A percentile compares a stretch with the other conserved stretches of the same genome.
These are phyloP conservation scores for Carallia brachiata DNA, from an alignment of 345 rosid genomes.

Conservation along the genomic window DNA sequence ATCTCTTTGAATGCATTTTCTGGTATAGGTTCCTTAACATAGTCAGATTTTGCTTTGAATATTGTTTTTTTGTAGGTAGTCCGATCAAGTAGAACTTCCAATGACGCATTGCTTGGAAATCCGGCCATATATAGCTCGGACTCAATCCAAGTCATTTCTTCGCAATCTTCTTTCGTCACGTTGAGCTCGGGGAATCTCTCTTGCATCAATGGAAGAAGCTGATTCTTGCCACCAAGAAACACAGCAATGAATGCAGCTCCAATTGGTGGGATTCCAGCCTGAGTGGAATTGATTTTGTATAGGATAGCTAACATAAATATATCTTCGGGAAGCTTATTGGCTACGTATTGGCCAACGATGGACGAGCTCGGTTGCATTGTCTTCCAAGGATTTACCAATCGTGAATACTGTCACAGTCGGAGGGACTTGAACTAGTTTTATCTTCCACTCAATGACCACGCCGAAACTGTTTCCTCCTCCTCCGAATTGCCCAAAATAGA, in stretches of 20 bases:
- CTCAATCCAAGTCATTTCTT: slow-evolving; percentile 47
- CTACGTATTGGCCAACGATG: slow-evolving; percentile 14
- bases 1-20: slow-evolving; percentile 24
- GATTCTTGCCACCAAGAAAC: slow-evolving; percentile 20
- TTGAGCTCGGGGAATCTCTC: slow-evolving; percentile 36
- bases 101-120: slow-evolving; percentile 23
- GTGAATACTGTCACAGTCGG: slow-evolving; percentile 4
- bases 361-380: slow-evolving; percentile 9
- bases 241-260: slow-evolving; percentile 11
- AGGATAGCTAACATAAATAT: background rate
- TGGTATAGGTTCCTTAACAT: slow-evolving; percentile 34
- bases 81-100: slow-evolving; percentile 29
- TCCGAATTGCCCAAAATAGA: slow-evolving; percentile 20
- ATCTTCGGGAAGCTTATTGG: slow-evolving; percentile 8
- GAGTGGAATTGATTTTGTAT: background rate
- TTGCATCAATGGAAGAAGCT: slow-evolving; percentile 21
- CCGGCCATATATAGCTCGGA: slow-evolving; percentile 34
- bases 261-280: background rate
- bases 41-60: slow-evolving; percentile 45
- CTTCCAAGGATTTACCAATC: background rate
- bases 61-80: background rate
- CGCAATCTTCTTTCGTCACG: slow-evolving; percentile 33
- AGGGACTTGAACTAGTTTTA: slow-evolving; percentile 16
- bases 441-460: slow-evolving; percentile 7
- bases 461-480: slow-evolving; percentile 27